These are phyloP conservation scores for Curvularia sp. DNA, from an alignment of 2,329 filamentous ascomycete genomes.

Conservation along the genomic window DNA sequence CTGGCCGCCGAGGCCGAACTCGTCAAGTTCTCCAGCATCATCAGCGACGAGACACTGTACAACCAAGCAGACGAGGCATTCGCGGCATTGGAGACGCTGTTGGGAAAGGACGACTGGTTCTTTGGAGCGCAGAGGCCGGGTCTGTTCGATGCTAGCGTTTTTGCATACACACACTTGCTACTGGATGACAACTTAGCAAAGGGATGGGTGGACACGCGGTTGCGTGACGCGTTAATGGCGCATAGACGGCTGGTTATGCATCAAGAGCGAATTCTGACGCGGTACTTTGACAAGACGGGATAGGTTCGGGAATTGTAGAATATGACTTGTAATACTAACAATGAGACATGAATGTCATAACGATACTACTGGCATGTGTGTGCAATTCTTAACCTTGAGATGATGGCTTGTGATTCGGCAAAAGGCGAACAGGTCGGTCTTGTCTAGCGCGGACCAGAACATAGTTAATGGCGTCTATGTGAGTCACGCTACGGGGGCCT, in stretches of 20 bases:
- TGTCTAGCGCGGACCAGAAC: conserved; percentile 18
- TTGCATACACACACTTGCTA: conserved; percentile 86
- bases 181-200: conserved; percentile 65
- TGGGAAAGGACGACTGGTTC: conserved; percentile 68
- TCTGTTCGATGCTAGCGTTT: conserved; percentile 86
- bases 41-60: conserved; percentile 65
- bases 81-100: conserved; percentile 64
- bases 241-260: conserved; percentile 71
- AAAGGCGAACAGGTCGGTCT: neutral
- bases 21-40: conserved; percentile 65
- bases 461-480: conserved; percentile 27
- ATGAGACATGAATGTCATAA: conserved; percentile 5
- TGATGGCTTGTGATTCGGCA: neutral
- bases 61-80: conserved; percentile 68
- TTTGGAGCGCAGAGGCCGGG: conserved; percentile 66
- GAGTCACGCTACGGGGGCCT: conserved; percentile 39
- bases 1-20: conserved; percentile 77
- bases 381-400: neutral
- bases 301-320: neutral
- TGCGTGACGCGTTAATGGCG: conserved; percentile 64
- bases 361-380: neutral
- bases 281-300: conserved; percentile 53
- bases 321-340: neutral
- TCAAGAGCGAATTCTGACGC: conserved; percentile 62
- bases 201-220: conserved; percentile 67